Base-by-base conservation (phyloP, 2,329 filamentous ascomycete genomes). In the Fusarium buxicola region DNA sequence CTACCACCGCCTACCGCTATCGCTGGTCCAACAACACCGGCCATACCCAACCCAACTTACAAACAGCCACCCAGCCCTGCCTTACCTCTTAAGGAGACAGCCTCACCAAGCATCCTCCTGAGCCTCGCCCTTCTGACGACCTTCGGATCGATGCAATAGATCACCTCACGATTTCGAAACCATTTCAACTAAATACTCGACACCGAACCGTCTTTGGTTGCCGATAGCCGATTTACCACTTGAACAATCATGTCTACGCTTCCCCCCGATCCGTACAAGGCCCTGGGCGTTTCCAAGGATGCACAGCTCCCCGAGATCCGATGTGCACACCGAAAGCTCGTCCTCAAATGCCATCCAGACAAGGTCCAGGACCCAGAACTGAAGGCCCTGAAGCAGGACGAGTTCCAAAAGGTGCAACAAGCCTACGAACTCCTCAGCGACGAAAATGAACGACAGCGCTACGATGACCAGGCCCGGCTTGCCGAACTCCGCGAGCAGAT, bases 341-440 rank as follows among this genome's bases (percentile, higher is more conserved):
- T 92, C 31, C 85, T 97, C 68, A 92, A 91, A 76, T 94, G 90
- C 73, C 94, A 97, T 69, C 94, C 94, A 30, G 94, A 97, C 82
- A 96, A 97, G 79, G 87, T 96, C 62, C 89, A 92, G 66, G 86
- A 96, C 71, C 87, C 89, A 49, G 81, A 86, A 13, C 81, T 91
- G 70, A 96, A 95, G 77, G 86, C 87, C 57, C 81, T 87, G 69
- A 96, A 94, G 76, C 88, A 91, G 69, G 89, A 92, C 69, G 89
- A 96, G 77, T 99, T 98, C 72, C 93, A 97, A 77, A 89, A 88
- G 74, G 92, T 98, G 30, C 94, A 97, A 76, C 87, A 94, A 70
- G 94, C 95, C 46, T 99, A 97, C 77, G 95, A 98, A 77, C 82
- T 95, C 27, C 86, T 99, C 59, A 91, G 87, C 71, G 89, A 97